A percentile compares a stretch with the other conserved stretches of the same genome.
Evolutionary conservation across 2,329 filamentous ascomycete genomes (phyloP).

Genomic region (Bipolaris cookei): DNA sequence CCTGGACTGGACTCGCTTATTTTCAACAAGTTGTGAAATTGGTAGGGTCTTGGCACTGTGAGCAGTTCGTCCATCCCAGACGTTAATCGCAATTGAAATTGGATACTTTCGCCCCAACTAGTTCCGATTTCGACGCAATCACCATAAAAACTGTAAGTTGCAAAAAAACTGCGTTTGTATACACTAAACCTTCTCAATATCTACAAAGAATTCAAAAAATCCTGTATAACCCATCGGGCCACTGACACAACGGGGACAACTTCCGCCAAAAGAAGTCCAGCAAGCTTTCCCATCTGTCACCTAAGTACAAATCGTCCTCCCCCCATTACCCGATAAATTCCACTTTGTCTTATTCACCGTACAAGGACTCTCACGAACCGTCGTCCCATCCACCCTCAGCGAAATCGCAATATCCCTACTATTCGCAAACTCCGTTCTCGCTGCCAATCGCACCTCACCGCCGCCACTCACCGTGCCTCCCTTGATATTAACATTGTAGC

Average conservation of each 20-base stretch:
- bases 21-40: too few relatives aligned
- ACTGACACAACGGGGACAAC: too few relatives aligned
- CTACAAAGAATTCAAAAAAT: not conserved
- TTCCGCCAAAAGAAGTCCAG: not conserved
- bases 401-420: constrained; percentile 60
- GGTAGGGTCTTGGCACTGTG: too few relatives aligned
- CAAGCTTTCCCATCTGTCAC: not conserved
- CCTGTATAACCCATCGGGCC: too few relatives aligned
- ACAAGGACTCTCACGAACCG: constrained; percentile 62
- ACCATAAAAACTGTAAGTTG: too few relatives aligned
- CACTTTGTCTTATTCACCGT: constrained; percentile 59
- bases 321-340: constrained; percentile 56
- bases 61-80: too few relatives aligned
- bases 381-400: constrained; percentile 57
- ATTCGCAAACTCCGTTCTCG: constrained; percentile 62
- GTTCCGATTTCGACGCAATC: too few relatives aligned
- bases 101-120: too few relatives aligned
- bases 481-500: constrained; percentile 61
- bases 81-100: too few relatives aligned
- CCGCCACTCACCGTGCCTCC: constrained; percentile 61
- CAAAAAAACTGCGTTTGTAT: not conserved
- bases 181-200: not conserved
- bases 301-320: constrained; percentile 30
- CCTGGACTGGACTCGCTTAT: too few relatives aligned
- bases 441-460: constrained; percentile 62